A percentile compares a stretch with the other conserved stretches of the same genome.
Conservation (phyloP, 805 yeast species). For the Ogataea polymorpha region DNA sequence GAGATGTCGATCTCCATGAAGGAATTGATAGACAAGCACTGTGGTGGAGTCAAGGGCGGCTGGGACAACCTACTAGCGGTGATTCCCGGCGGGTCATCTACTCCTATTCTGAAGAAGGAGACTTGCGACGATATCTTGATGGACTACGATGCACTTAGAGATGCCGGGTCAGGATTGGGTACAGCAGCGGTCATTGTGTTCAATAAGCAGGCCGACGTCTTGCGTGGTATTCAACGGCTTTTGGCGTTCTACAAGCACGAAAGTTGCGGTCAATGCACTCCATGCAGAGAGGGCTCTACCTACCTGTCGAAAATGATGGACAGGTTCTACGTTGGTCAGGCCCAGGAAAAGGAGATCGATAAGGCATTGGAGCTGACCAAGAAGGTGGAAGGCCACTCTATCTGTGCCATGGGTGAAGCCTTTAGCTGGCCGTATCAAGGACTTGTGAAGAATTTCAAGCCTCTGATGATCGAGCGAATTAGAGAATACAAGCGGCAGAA, state of each 20-base stretch:
- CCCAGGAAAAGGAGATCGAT: slow-evolving; percentile 76
- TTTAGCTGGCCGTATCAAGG: slow-evolving; percentile 96
- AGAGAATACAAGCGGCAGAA: slow-evolving; percentile 51
- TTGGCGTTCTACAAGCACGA: slow-evolving; percentile 86
- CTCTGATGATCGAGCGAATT: slow-evolving; percentile 75
- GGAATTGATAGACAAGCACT: slow-evolving; percentile 81
- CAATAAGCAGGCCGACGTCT: slow-evolving; percentile 82
- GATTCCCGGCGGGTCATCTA: slow-evolving; percentile 89
- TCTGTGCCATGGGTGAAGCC: slow-evolving; percentile 90
- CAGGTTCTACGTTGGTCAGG: slow-evolving; percentile 76
- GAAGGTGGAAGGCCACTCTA: slow-evolving; percentile 88
- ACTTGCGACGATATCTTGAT: slow-evolving; percentile 67
- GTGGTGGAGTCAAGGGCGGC: slow-evolving; percentile 89
- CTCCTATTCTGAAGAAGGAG: slow-evolving; percentile 72
- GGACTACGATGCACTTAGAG: slow-evolving; percentile 87
- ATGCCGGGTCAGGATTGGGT: slow-evolving; percentile 84
- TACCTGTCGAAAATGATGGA: slow-evolving; percentile 84
- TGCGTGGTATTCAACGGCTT: slow-evolving; percentile 82
- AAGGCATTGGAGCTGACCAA: slow-evolving; percentile 80
- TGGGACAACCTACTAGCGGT: slow-evolving; percentile 89
- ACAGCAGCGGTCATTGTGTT: slow-evolving; percentile 92
- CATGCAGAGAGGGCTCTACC: slow-evolving; percentile 91
- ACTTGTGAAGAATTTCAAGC: slow-evolving; percentile 78
- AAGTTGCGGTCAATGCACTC: slow-evolving; percentile 93
- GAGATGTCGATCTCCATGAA: slow-evolving; percentile 87